Conservation (phyloP, 1,139 yeast genomes). For the Pichia sp. region DNA sequence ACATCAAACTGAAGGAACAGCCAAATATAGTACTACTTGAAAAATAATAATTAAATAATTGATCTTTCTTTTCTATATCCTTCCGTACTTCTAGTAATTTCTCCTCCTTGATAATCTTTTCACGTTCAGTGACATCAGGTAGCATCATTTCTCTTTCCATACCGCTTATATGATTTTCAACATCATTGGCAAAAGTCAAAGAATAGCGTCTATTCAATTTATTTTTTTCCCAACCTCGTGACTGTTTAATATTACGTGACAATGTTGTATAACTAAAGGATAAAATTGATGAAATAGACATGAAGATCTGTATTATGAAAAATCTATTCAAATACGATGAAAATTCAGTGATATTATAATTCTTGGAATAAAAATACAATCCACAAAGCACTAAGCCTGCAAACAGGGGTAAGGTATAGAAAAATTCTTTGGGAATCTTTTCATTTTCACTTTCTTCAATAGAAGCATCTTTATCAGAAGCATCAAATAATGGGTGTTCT, state of each 20-base stretch:
- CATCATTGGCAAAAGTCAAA: constrained; percentile 31
- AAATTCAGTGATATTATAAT: constrained; percentile 28
- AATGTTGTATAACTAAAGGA: constrained; percentile 24
- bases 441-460: constrained; percentile 11
- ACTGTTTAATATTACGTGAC: constrained; percentile 25
- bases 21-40: constrained; percentile 33
- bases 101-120: constrained; percentile 23
- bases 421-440: constrained; percentile 10
- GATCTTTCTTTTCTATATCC: constrained; percentile 28
- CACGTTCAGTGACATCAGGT: constrained; percentile 24
- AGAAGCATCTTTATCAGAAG: constrained; percentile 37
- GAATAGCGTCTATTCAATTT: constrained; percentile 27
- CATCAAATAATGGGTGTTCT: constrained; percentile 39
- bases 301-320: constrained; percentile 29
- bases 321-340: constrained; percentile 31
- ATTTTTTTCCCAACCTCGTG: constrained; percentile 19
- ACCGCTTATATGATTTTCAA: constrained; percentile 28
- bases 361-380: constrained; percentile 34
- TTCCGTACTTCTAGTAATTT: constrained; percentile 18
- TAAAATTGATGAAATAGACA: constrained; percentile 26
- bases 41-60: constrained; percentile 31
- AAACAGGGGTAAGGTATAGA: constrained; percentile 31
- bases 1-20: constrained; percentile 26
- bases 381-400: constrained; percentile 34
- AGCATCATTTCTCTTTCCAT: constrained; percentile 20